These are phyloP conservation scores for Apophysomyces variabilis DNA, from an alignment of 371 early-diverging fungal genomes.

Conservation along the genomic window DNA sequence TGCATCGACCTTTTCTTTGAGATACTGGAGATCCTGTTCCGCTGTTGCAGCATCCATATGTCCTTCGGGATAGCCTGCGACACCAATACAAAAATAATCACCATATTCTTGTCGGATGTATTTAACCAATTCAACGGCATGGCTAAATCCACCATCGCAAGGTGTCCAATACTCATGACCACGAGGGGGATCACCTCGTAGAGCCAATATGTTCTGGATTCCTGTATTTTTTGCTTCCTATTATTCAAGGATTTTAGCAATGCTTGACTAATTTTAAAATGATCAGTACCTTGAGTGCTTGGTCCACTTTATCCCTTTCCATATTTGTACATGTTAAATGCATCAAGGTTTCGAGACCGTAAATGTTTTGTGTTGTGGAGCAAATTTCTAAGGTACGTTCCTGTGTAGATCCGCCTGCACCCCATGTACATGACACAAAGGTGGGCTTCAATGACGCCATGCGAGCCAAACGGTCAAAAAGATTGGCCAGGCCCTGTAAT, in stretches of 20 bases:
- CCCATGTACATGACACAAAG: slow-evolving; percentile 96
- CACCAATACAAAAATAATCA: slow-evolving; percentile 95
- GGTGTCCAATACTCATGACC: slow-evolving; percentile 85
- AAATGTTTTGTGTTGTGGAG: slow-evolving; percentile 81
- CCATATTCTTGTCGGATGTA: slow-evolving; percentile 87
- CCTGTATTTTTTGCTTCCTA: slow-evolving; percentile 85
- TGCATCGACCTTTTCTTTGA: slow-evolving; percentile 87
- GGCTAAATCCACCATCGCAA: slow-evolving; percentile 76
- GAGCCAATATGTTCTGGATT: slow-evolving; percentile 92
- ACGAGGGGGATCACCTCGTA: slow-evolving; percentile 89
- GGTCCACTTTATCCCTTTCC: slow-evolving; percentile 83
- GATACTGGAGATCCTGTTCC: slow-evolving; percentile 53
- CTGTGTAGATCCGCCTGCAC: slow-evolving; percentile 92
- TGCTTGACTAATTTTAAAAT: background rate
- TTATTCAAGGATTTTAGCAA: background rate
- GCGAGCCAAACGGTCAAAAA: slow-evolving; percentile 90
- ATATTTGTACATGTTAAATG: slow-evolving; percentile 98
- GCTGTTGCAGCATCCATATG: slow-evolving; percentile 77
- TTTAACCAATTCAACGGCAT: slow-evolving; percentile 91
- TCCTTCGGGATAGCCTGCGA: slow-evolving; percentile 97
- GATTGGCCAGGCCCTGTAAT: slow-evolving; percentile 80
- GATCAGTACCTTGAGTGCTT: slow-evolving; percentile 66
- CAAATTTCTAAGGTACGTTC: slow-evolving; percentile 86
- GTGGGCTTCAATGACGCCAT: slow-evolving; percentile 86
- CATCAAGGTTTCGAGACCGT: slow-evolving; percentile 91